These are phyloP conservation scores for Penicillium bialowiezense DNA, from an alignment of 495 filamentous ascomycete species.

Conservation along the genomic window DNA sequence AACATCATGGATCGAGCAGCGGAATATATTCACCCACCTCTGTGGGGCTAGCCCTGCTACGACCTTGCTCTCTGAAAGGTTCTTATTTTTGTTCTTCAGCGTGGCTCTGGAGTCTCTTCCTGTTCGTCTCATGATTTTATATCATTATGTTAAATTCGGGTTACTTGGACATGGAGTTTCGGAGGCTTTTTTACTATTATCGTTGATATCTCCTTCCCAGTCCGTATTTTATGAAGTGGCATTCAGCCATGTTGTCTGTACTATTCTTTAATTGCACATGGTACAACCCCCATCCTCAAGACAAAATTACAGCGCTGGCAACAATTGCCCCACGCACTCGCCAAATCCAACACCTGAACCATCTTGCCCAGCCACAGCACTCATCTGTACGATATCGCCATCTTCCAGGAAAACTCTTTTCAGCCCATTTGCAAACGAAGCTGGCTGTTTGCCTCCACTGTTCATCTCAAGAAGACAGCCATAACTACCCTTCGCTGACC, in stretches of 20 bases:
- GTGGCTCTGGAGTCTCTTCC: constrained; percentile 10
- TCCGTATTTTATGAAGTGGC: not conserved
- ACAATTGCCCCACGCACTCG: constrained; percentile 55
- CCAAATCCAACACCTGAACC: constrained; percentile 64
- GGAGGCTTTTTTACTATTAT: not conserved
- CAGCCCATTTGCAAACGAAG: constrained; percentile 53
- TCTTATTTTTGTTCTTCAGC: constrained; percentile 9
- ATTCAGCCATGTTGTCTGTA: not conserved
- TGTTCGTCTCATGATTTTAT: constrained; percentile 7
- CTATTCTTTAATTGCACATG: not conserved
- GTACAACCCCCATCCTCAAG: too few relatives aligned
- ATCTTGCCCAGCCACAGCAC: constrained; percentile 55
- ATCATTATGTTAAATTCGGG: not conserved
- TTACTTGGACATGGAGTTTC: not conserved
- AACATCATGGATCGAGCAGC: constrained; percentile 45
- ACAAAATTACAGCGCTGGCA: constrained; percentile 18
- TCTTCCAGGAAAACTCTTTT: constrained; percentile 69
- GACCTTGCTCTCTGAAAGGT: too few relatives aligned
- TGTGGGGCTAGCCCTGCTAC: constrained; percentile 34
- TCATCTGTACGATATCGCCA: constrained; percentile 70
- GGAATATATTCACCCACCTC: constrained; percentile 48
- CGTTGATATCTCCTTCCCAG: not conserved
- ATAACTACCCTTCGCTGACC: constrained; percentile 48
- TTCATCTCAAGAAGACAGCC: constrained; percentile 76
- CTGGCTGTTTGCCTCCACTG: constrained; percentile 56